Evolutionary conservation across 345 rosid species (phyloP).

Genomic region (Arabidopsis thaliana): TAIR10.1 NC_003070.9:22566501-22567000

Average conservation of each 20-base stretch:
- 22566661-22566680: slow-evolving; percentile 91
- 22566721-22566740: background rate
- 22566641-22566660: slow-evolving; percentile 75
- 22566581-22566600: background rate
- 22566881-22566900: slow-evolving; percentile 87
- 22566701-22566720: slow-evolving; percentile 66
- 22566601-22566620: slow-evolving; percentile 16
- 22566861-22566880: slow-evolving; percentile 82
- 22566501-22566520: background rate
- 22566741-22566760: slow-evolving; percentile 4
- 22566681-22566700: slow-evolving; percentile 86
- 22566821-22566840: slow-evolving; percentile 84
- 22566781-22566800: slow-evolving; percentile 67
- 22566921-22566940: slow-evolving; percentile 89
- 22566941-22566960: slow-evolving; percentile 45
- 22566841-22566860: slow-evolving; percentile 96
- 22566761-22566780: slow-evolving; percentile 15
- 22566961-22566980: slow-evolving; percentile 10
- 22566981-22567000: slow-evolving; percentile 2
- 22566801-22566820: slow-evolving; percentile 97
- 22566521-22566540: slow-evolving; percentile 22
- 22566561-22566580: slow-evolving; percentile 2
- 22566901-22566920: slow-evolving; percentile 82
- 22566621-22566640: slow-evolving; percentile 73
- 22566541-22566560: slow-evolving; percentile 11